phyloP scores from a whole-genome alignment of 257 asterid species.

The Scutellaria barbata region DNA sequence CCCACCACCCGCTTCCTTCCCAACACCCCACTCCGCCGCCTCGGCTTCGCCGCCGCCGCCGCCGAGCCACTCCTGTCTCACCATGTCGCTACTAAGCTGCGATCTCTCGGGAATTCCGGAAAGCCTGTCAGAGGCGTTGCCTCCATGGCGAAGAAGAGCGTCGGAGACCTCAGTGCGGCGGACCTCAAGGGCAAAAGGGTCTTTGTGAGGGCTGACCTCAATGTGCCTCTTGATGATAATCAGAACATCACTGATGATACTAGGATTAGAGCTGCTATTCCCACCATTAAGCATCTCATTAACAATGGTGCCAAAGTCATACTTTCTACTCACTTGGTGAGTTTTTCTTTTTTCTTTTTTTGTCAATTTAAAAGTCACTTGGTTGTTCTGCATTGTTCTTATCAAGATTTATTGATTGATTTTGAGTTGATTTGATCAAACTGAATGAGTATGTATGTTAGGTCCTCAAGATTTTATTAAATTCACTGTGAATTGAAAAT shows the following conservation, averaged over 20 bases:
- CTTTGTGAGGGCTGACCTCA: constrained; percentile 74
- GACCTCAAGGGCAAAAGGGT: constrained; percentile 79
- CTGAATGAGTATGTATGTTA: not conserved
- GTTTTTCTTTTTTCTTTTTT: not conserved
- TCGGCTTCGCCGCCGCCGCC: constrained; percentile 53
- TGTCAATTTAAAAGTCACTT: not conserved
- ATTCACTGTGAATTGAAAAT: not conserved
- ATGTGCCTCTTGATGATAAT: constrained; percentile 73
- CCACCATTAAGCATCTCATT: constrained; percentile 70
- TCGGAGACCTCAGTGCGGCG: constrained; percentile 55
- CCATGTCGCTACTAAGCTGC: constrained; percentile 62
- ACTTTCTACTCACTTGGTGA: constrained; percentile 46
- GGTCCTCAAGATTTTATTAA: not conserved
- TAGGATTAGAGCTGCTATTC: constrained; percentile 81
- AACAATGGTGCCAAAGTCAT: constrained; percentile 70
- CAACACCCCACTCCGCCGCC: constrained; percentile 55
- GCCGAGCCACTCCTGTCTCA: constrained; percentile 50
- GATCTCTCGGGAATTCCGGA: constrained; percentile 43
- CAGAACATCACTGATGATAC: constrained; percentile 76
- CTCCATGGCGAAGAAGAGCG: constrained; percentile 71
- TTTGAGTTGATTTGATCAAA: constrained; percentile 22
- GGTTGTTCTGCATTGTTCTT: constrained; percentile 10
- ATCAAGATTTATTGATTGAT: not conserved
- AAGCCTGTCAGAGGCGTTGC: constrained; percentile 61
- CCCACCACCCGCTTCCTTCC: constrained; percentile 63